phyloP scores from a whole-genome alignment of 306 rosid species.

The Cyclanthera cordifolia region DNA sequence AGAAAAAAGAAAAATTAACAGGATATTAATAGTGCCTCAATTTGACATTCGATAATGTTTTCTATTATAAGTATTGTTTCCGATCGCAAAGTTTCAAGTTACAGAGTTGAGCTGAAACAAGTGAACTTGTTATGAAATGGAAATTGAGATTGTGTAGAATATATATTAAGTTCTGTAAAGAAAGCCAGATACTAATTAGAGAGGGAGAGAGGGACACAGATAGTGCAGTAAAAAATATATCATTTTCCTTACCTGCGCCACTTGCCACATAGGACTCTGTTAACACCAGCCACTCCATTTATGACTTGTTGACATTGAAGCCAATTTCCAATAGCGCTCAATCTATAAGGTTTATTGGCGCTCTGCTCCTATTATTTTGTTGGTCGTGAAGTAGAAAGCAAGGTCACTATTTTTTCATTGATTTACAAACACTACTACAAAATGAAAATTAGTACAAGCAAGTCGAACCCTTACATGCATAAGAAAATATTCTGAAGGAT shows the following conservation, averaged over 20 bases:
- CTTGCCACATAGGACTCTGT: conserved; percentile 63
- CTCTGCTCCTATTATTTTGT: conserved; percentile 35
- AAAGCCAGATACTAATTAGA: neutral
- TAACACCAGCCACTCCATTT: conserved; percentile 27
- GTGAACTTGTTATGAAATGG: neutral
- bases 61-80: neutral
- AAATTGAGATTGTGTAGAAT: neutral
- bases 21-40: neutral
- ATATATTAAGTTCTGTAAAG: neutral
- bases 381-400: neutral
- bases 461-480: conserved; percentile 34
- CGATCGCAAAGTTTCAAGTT: neutral
- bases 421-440: neutral
- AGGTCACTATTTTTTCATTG: neutral
- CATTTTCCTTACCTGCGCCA: conserved; percentile 63
- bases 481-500: conserved; percentile 30
- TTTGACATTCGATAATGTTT: neutral
- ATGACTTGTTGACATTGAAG: conserved; percentile 65
- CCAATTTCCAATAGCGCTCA: conserved; percentile 62
- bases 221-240: neutral
- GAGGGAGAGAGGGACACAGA: neutral
- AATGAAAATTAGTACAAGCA: conserved; percentile 15
- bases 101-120: neutral
- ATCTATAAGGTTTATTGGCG: conserved; percentile 24
- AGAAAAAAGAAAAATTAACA: neutral